Conservation (phyloP, 1,284 basidiomycete genomes). For the Baeospora myosura region DNA sequence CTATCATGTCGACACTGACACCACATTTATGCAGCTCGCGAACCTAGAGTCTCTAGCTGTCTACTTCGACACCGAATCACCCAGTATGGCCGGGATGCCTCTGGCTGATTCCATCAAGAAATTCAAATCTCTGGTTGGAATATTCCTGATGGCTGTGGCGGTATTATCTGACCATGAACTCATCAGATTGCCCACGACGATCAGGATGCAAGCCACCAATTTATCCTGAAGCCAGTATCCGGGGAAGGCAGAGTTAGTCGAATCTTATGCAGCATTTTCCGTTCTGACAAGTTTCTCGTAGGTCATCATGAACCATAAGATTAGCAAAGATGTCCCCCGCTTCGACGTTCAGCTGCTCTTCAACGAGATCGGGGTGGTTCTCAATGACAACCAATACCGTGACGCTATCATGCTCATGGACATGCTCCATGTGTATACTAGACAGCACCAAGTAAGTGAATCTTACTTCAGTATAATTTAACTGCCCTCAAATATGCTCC, state of each 20-base stretch:
- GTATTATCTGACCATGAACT: constrained; percentile 5
- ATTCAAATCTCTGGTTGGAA: constrained; percentile 70
- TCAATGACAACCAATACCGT: constrained; percentile 95
- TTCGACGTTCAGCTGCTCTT: constrained; percentile 90
- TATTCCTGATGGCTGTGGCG: constrained; percentile 2
- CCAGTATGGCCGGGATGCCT: constrained; percentile 70
- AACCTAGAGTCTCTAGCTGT: constrained; percentile 83
- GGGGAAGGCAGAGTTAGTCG: constrained; percentile 82
- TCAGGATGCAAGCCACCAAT: constrained; percentile 72
- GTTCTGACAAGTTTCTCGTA: constrained; percentile 23
- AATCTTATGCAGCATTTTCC: constrained; percentile 3
- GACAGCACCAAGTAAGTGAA: constrained; percentile 72
- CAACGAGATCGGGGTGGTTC: constrained; percentile 87
- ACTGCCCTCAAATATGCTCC: constrained; percentile 6
- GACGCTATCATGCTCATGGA: constrained; percentile 92
- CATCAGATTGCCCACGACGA: constrained; percentile 60
- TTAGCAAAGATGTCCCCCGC: constrained; percentile 69
- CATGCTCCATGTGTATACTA: constrained; percentile 94
- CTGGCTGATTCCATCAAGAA: constrained; percentile 66
- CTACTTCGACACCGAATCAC: constrained; percentile 94
- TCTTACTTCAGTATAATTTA: constrained; percentile 3
- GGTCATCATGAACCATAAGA: constrained; percentile 80
- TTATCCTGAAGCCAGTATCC: constrained; percentile 92
- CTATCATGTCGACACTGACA: neutral
- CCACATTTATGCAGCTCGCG: constrained; percentile 55